Conservation (phyloP, 352 stramenopile species). For the Globisporangium solare region DNA sequence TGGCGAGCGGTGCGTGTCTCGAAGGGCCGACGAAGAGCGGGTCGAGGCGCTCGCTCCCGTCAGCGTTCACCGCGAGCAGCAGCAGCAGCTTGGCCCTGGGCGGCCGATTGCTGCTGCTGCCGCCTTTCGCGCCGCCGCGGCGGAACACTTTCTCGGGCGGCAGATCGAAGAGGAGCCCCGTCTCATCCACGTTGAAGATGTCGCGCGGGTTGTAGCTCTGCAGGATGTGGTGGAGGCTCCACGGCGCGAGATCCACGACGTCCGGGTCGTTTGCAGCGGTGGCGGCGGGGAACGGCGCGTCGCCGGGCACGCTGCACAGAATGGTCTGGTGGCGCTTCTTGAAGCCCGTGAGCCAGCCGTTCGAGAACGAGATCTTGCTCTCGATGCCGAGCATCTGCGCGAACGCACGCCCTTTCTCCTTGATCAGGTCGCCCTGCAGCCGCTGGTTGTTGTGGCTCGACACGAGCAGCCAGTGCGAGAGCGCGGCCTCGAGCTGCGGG, state of each 20-base stretch:
- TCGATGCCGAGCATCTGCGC: constrained; percentile 19
- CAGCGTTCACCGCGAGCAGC: constrained; percentile 22
- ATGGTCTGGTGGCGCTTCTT: constrained; percentile 22
- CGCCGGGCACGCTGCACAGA: background rate
- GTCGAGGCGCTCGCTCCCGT: constrained; percentile 21
- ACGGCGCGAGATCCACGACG: background rate
- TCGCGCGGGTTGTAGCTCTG: constrained; percentile 10
- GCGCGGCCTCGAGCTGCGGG: constrained; percentile 20
- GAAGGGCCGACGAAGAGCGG: constrained; percentile 21
- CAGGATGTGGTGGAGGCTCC: constrained; percentile 8
- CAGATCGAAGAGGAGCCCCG: constrained; percentile 10
- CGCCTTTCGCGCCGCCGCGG: background rate
- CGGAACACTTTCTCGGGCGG: constrained; percentile 6
- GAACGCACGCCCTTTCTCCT: constrained; percentile 23
- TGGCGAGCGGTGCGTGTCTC: constrained; percentile 1
- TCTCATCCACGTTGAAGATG: constrained; percentile 11
- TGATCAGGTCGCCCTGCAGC: constrained; percentile 25
- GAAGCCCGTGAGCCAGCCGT: constrained; percentile 26
- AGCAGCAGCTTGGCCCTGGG: constrained; percentile 10
- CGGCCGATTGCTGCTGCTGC: background rate
- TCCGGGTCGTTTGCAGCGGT: too few relatives aligned
- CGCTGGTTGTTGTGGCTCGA: constrained; percentile 19
- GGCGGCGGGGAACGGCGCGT: too few relatives aligned
- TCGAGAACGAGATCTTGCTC: constrained; percentile 26
- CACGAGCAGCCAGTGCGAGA: constrained; percentile 25